Evolutionary conservation across 345 rosid genomes (phyloP), one percentile per base, ranked within the genome.

Genomic region (Carallia pectinifolia): DNA sequence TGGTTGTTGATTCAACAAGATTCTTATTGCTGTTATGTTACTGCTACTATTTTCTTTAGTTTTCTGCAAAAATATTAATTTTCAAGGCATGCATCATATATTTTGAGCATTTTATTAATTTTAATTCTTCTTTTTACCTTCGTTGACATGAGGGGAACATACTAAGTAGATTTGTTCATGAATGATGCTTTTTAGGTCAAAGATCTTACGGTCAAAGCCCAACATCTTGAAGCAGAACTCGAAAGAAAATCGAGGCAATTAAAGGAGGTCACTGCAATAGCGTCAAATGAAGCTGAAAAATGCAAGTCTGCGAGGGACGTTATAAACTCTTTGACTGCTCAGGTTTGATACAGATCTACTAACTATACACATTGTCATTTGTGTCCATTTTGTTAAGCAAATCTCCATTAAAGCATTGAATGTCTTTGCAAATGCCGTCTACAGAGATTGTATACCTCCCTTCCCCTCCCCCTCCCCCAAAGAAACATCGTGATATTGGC

Each of bases 231-330:
- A 85, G 86, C 83, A 64, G 94, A 91, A 75, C 91, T 93, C 58
- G 88, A 82, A 61, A 91, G 79, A 77, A 86, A 89, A 30, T 74
- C 82, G 12, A 87, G 69, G 58, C 87, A 85, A 67, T 76, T 93
- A 73, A 88, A 82, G 81, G 84, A 87, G 53, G 92, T 88, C 48
- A 82, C 92, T 68, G 88, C 83, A 70, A 81, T 85, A 69, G 96
- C 93, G 62, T 81, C 86, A 73, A 89, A 87, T 77, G 98, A 93
- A 85, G 98, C 90, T 77, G 90, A 84, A 70, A 93, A 87, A 74
- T 86, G 90, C 84, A 88, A 76, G 80, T 82, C 96, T 19, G 97
- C 97, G 6, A 91, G 87, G 66, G 98, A 88, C 62, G 91, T 89
- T 71, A 89, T 91, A 30, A 86, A 79, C 81, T 83, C 92, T 31